Evolutionary conservation across 768 basidiomycete genomes (phyloP).

Genomic region (Cubamyces lactineus): DNA sequence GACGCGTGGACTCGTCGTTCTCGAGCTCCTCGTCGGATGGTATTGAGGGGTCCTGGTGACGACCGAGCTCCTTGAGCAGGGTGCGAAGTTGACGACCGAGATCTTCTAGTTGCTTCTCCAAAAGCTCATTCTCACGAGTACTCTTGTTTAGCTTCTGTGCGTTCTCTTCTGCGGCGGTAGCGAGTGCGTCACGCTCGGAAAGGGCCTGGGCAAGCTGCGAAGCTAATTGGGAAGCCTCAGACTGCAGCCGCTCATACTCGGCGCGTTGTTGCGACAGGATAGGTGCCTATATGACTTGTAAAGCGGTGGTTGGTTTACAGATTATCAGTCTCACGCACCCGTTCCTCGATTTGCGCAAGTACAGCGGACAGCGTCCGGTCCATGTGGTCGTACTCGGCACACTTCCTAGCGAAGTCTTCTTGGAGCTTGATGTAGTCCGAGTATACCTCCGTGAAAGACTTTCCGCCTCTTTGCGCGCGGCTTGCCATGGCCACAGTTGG

Average conservation of each 20-base stretch:
- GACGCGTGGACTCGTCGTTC: slow-evolving; percentile 44
- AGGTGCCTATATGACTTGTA: slow-evolving; percentile 66
- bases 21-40: slow-evolving; percentile 67
- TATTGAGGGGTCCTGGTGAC: slow-evolving; percentile 83
- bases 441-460: slow-evolving; percentile 94
- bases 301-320: slow-evolving; percentile 2
- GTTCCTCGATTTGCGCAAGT: slow-evolving; percentile 88
- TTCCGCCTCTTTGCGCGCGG: slow-evolving; percentile 77
- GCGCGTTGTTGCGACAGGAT: slow-evolving; percentile 85
- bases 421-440: slow-evolving; percentile 87
- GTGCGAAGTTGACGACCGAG: slow-evolving; percentile 83
- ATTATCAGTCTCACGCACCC: slow-evolving; percentile 50
- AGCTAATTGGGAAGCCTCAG: slow-evolving; percentile 80
- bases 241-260: slow-evolving; percentile 84
- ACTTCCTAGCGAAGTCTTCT: slow-evolving; percentile 77
- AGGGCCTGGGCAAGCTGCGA: slow-evolving; percentile 77
- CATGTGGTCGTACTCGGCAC: slow-evolving; percentile 83
- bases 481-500: slow-evolving; percentile 89
- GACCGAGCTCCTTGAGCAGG: slow-evolving; percentile 76
- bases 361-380: slow-evolving; percentile 79
- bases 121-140: slow-evolving; percentile 63
- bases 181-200: slow-evolving; percentile 71
- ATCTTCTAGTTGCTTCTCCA: slow-evolving; percentile 78
- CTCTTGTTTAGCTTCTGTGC: slow-evolving; percentile 64
- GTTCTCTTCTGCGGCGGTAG: slow-evolving; percentile 56